Conservation (phyloP, 2,329 filamentous ascomycete species). For the Corinectria fuckeliana region DNA sequence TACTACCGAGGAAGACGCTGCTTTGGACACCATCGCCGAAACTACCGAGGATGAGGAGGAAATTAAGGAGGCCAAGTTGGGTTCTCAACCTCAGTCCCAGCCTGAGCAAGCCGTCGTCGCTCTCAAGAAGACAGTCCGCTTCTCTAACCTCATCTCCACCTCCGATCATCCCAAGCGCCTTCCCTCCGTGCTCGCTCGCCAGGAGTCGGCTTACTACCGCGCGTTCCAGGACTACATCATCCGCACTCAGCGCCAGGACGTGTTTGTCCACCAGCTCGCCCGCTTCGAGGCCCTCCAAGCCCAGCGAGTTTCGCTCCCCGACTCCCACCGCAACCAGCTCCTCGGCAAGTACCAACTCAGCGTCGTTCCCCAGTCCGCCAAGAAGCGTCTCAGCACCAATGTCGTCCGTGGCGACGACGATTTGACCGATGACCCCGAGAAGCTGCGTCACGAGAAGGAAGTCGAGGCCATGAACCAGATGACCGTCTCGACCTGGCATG, state of each 20-base stretch:
- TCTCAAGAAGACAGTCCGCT: slow-evolving; percentile 78
- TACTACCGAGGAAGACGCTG: slow-evolving; percentile 43
- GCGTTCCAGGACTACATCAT: slow-evolving; percentile 80
- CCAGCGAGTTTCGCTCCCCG: slow-evolving; percentile 75
- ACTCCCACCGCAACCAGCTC: slow-evolving; percentile 79
- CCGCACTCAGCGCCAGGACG: slow-evolving; percentile 71
- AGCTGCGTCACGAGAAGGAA: slow-evolving; percentile 75
- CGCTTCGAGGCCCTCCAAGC: slow-evolving; percentile 90
- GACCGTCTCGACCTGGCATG: slow-evolving; percentile 65
- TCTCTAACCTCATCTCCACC: slow-evolving; percentile 62
- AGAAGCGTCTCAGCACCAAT: slow-evolving; percentile 74
- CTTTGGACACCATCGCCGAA: slow-evolving; percentile 47
- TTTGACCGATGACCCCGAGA: slow-evolving; percentile 67
- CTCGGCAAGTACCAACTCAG: slow-evolving; percentile 84
- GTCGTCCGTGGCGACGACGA: slow-evolving; percentile 75
- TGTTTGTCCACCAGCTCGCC: slow-evolving; percentile 82
- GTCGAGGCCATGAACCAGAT: slow-evolving; percentile 79
- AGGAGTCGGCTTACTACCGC: slow-evolving; percentile 85
- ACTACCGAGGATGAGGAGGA: slow-evolving; percentile 39
- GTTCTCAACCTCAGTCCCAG: slow-evolving; percentile 39
- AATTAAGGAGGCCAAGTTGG: slow-evolving; percentile 35
- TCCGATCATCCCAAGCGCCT: slow-evolving; percentile 56
- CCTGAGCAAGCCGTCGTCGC: slow-evolving; percentile 32
- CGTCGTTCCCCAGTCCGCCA: slow-evolving; percentile 70
- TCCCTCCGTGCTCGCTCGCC: slow-evolving; percentile 58